Conservation (phyloP, 192 early-diverging fungal genomes). For the Dissophora ornata region DNA sequence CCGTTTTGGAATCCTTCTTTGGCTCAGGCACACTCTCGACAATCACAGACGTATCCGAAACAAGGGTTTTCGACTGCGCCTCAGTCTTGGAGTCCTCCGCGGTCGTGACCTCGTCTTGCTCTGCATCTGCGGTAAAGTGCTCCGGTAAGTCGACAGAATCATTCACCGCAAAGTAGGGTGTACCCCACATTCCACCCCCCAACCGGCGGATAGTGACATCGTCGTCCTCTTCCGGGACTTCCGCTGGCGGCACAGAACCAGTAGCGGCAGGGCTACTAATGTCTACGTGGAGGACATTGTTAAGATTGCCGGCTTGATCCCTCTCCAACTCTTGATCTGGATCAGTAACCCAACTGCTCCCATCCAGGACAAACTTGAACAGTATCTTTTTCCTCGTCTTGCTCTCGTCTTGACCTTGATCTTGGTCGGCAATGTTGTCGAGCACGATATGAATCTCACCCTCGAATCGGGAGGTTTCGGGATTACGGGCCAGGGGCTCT, state of each 20-base stretch:
- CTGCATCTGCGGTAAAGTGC: constrained; percentile 16
- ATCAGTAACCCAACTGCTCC: constrained; percentile 41
- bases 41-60: too few species aligned
- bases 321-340: constrained; percentile 25
- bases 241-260: too few species aligned
- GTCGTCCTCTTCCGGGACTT: constrained; percentile 33
- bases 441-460: constrained; percentile 9
- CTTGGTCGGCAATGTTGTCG: neutral
- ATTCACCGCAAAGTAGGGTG: constrained; percentile 33
- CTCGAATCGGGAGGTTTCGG: constrained; percentile 17
- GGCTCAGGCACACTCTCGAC: neutral
- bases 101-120: neutral
- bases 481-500: constrained; percentile 23
- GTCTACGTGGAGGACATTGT: constrained; percentile 29
- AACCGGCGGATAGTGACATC: constrained; percentile 33
- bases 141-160: constrained; percentile 31
- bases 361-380: constrained; percentile 50
- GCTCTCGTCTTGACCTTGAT: neutral
- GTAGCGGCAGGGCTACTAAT: too few species aligned
- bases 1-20: constrained; percentile 8
- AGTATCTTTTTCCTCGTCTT: constrained; percentile 18
- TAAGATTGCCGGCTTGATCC: constrained; percentile 38
- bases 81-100: too few species aligned
- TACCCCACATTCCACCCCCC: constrained; percentile 37
- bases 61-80: too few species aligned